Conservation (phyloP, 345 rosid species). For the Populus deltoides region DNA sequence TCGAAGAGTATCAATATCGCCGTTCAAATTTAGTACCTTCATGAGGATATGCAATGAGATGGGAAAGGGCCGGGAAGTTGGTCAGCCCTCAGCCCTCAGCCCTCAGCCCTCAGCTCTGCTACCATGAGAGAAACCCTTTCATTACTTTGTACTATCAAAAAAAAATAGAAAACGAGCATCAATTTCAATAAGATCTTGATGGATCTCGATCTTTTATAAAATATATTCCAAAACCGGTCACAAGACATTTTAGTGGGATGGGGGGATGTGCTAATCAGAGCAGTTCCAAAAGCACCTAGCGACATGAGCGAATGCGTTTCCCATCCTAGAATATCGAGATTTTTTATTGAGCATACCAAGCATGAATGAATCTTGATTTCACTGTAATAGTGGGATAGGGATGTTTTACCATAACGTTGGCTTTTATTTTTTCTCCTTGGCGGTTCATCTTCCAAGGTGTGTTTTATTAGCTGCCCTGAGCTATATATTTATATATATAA, state of each 20-base stretch:
- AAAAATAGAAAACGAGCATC: not conserved
- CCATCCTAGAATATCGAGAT: not conserved
- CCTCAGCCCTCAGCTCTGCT: not conserved
- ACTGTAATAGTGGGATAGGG: no score
- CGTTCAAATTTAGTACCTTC: not conserved
- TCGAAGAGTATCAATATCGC: not conserved
- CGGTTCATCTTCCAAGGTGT: no score
- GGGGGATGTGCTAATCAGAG: not conserved
- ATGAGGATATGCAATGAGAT: not conserved
- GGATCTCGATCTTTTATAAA: not conserved
- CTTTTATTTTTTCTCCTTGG: no score
- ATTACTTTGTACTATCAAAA: not conserved
- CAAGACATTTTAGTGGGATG: not conserved
- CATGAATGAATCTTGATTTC: no score
- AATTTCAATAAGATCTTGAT: not conserved
- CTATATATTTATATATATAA: no score
- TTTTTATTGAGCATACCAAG: no score
- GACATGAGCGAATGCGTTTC: not conserved
- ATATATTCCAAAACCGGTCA: not conserved
- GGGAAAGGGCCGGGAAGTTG: not conserved
- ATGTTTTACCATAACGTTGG: no score
- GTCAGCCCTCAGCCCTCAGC: not conserved
- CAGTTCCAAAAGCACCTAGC: not conserved
- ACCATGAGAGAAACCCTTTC: not conserved
- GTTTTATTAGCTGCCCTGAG: no score